Evolutionary conservation across 495 filamentous ascomycete genomes (phyloP).

Genomic region (Talaromyces ruber): DNA sequence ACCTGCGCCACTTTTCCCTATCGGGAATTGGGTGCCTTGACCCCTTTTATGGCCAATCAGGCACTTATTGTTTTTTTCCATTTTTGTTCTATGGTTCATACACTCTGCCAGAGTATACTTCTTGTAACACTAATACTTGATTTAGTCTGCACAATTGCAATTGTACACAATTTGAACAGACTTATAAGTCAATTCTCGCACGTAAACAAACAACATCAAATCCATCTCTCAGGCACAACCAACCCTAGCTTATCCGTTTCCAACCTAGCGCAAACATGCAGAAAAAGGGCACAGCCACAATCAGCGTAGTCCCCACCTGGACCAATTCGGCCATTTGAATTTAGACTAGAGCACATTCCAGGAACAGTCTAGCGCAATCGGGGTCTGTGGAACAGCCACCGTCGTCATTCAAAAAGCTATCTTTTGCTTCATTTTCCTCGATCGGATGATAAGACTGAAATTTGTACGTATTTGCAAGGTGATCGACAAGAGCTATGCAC

Average conservation of each 20-base stretch:
- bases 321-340: neutral
- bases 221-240: neutral
- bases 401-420: neutral
- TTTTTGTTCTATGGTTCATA: too few relatives aligned
- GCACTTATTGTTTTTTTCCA: too few relatives aligned
- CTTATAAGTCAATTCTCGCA: neutral
- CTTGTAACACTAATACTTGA: neutral
- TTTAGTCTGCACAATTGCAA: neutral
- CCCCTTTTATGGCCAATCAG: neutral
- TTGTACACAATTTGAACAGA: neutral
- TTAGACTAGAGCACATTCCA: neutral
- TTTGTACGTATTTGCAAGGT: too few relatives aligned
- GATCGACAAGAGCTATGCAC: neutral
- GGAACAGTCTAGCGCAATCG: neutral
- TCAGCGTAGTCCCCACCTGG: too few relatives aligned
- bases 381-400: neutral
- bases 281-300: neutral
- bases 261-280: neutral
- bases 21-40: neutral
- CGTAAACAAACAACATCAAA: neutral
- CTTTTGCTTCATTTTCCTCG: neutral
- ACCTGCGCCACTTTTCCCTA: neutral
- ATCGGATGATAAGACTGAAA: too few relatives aligned
- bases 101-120: too few relatives aligned
- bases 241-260: neutral